Evolutionary conservation across 2,329 filamentous ascomycete genomes (phyloP).

Genomic region (Metarhizium brunneum): DNA sequence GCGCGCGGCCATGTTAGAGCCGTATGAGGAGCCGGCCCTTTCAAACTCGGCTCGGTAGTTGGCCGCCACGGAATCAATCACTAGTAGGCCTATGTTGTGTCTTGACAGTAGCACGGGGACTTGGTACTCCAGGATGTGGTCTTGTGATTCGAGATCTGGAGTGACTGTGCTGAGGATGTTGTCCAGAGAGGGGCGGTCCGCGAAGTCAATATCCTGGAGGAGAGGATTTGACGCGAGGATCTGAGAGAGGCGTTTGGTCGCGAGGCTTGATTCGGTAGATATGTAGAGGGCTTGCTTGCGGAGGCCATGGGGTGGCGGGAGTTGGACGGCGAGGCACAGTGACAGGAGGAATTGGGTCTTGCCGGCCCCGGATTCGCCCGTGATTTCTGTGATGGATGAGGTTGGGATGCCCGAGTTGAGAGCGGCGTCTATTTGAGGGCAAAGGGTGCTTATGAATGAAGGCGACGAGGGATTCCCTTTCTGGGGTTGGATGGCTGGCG

Average conservation of each 20-base stretch:
- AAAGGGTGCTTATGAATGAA: slow-evolving; percentile 64
- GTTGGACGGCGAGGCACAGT: slow-evolving; percentile 75
- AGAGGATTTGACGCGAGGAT: slow-evolving; percentile 60
- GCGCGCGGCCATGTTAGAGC: slow-evolving; percentile 61
- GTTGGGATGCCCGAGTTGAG: slow-evolving; percentile 73
- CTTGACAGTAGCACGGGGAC: slow-evolving; percentile 75
- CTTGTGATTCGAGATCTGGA: slow-evolving; percentile 86
- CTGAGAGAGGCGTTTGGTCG: slow-evolving; percentile 73
- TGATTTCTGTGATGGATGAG: slow-evolving; percentile 78
- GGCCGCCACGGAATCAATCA: slow-evolving; percentile 87
- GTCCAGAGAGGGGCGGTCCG: slow-evolving; percentile 53
- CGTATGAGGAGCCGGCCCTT: slow-evolving; percentile 33
- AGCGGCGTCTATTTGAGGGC: slow-evolving; percentile 57
- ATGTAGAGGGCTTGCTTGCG: slow-evolving; percentile 78
- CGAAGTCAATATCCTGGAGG: slow-evolving; percentile 31
- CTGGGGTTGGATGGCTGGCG: background rate
- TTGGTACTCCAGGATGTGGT: slow-evolving; percentile 89
- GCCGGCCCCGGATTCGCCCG: slow-evolving; percentile 86
- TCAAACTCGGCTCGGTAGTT: slow-evolving; percentile 94
- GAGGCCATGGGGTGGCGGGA: slow-evolving; percentile 63
- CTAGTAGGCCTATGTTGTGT: slow-evolving; percentile 68
- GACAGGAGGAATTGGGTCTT: slow-evolving; percentile 92
- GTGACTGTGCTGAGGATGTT: slow-evolving; percentile 72
- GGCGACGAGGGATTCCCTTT: background rate
- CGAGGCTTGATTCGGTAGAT: slow-evolving; percentile 79